phyloP scores from a whole-genome alignment of 2,329 filamentous ascomycete species.

The Penicillium frequentans region DNA sequence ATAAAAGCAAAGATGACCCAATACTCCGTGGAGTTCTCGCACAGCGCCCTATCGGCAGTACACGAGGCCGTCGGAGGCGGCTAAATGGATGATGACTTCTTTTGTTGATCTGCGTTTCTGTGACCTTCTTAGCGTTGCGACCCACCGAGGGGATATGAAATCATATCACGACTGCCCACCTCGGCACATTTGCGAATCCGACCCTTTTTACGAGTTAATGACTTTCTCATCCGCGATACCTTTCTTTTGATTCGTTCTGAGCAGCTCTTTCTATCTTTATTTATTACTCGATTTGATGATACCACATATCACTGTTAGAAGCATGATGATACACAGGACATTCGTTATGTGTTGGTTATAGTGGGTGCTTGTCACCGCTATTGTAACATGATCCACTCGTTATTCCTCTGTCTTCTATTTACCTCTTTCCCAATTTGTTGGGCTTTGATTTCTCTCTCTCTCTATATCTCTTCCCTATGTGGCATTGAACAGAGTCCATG shows the following conservation, averaged over 20 bases:
- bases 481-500: not conserved
- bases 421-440: not conserved
- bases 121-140: not conserved
- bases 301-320: conserved; percentile 28
- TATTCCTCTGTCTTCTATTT: conserved; percentile 1
- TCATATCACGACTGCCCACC: not conserved
- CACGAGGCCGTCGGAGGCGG: conserved; percentile 73
- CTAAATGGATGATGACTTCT: conserved; percentile 17
- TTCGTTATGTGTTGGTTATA: conserved; percentile 15
- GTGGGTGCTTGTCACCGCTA: conserved; percentile 3
- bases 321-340: conserved; percentile 25
- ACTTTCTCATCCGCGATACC: conserved; percentile 21
- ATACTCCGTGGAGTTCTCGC: conserved; percentile 78
- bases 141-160: conserved; percentile 1
- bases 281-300: conserved; percentile 21
- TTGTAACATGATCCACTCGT: conserved; percentile 16
- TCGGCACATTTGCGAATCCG: not conserved
- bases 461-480: not conserved
- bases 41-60: conserved; percentile 81
- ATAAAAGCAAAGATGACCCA: conserved; percentile 86
- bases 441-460: not conserved
- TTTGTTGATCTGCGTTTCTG: not conserved
- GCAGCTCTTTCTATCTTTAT: not conserved
- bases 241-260: conserved; percentile 8
- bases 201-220: conserved; percentile 20